Conservation (phyloP, 176 grass and related monocot genomes). For the Oryza rufipogon region DNA sequence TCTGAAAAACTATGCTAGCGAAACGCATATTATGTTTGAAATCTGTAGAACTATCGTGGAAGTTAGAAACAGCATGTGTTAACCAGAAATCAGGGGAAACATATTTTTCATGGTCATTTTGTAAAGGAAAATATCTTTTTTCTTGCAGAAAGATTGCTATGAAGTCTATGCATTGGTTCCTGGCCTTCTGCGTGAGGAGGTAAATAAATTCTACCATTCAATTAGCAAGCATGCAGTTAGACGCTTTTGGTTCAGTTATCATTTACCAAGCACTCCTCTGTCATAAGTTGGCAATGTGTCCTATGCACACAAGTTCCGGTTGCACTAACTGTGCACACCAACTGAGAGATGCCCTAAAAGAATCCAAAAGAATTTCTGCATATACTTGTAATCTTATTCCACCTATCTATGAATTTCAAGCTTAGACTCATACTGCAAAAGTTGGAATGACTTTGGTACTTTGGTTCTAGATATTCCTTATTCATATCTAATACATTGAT, state of each 20-base stretch:
- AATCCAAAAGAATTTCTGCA: not conserved
- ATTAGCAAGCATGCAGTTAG: not conserved
- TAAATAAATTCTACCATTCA: slow-evolving; percentile 38
- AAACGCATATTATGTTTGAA: slow-evolving; percentile 30
- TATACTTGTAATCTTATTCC: not conserved
- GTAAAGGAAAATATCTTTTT: slow-evolving; percentile 29
- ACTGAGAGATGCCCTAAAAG: not conserved
- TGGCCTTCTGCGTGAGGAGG: slow-evolving; percentile 93
- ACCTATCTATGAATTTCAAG: not conserved
- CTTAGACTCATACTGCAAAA: not conserved
- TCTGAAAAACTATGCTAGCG: slow-evolving; percentile 7
- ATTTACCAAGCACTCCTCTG: slow-evolving; percentile 9
- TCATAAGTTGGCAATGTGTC: slow-evolving; percentile 6
- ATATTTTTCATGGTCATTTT: slow-evolving; percentile 14
- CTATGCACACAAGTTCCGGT: not conserved
- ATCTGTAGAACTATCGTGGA: slow-evolving; percentile 19
- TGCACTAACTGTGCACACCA: not conserved
- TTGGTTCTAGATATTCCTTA: slow-evolving; percentile 18
- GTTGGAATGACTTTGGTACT: slow-evolving; percentile 19
- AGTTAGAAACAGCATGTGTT: slow-evolving; percentile 16
- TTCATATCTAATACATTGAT: slow-evolving; percentile 21
- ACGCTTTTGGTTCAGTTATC: slow-evolving; percentile 23
- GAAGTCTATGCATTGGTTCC: slow-evolving; percentile 98
- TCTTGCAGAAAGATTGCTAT: slow-evolving; percentile 90
- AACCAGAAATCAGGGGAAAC: not conserved